Evolutionary conservation across 345 rosid species (phyloP).

Genomic region (Eucalyptus pumila): DNA sequence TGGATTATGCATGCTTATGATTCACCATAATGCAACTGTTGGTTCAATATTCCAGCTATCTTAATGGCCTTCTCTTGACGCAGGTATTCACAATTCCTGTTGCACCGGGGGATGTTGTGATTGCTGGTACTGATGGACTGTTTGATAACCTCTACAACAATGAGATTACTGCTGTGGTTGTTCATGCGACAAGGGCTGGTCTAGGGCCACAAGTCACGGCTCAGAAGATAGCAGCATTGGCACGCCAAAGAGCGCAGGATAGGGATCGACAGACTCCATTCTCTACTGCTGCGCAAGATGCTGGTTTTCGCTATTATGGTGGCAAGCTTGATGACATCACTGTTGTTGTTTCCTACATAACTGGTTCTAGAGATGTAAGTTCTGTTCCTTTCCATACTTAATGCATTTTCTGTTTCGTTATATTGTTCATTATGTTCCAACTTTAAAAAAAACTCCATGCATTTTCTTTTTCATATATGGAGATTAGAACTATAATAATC

Average conservation of each 20-base stretch:
- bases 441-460: background rate
- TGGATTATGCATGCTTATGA: background rate
- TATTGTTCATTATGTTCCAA: background rate
- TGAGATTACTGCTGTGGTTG: slow-evolving; percentile 93
- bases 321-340: slow-evolving; percentile 99
- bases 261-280: slow-evolving; percentile 92
- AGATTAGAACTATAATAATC: background rate
- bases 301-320: slow-evolving; percentile 96
- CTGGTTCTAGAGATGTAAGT: slow-evolving; percentile 29
- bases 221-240: slow-evolving; percentile 95
- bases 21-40: background rate
- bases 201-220: slow-evolving; percentile 85
- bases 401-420: background rate
- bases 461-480: background rate
- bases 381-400: background rate
- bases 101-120: slow-evolving; percentile 86
- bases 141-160: slow-evolving; percentile 93
- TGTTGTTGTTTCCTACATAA: slow-evolving; percentile 81
- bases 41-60: background rate
- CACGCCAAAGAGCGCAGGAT: slow-evolving; percentile 89
- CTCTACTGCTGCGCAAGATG: slow-evolving; percentile 97
- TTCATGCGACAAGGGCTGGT: slow-evolving; percentile 90
- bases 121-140: slow-evolving; percentile 93
- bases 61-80: background rate
- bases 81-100: slow-evolving; percentile 79